Conservation (phyloP, 2,329 filamentous ascomycete genomes). For the Penicillium sp. region DNA sequence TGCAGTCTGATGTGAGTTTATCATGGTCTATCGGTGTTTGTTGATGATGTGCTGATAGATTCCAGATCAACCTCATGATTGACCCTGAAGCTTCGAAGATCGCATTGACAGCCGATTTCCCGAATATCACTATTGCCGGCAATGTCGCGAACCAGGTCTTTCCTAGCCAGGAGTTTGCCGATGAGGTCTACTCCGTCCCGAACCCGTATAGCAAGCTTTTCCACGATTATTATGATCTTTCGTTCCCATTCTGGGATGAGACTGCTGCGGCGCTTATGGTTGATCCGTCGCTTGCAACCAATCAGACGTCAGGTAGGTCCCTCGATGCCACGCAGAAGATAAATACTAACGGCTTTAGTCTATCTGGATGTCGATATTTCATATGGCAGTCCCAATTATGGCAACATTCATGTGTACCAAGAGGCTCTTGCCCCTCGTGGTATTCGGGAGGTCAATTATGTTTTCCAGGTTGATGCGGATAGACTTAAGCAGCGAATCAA, state of each 20-base stretch:
- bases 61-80: conserved; percentile 51
- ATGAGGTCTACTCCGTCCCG: conserved; percentile 38
- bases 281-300: conserved; percentile 40
- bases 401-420: conserved; percentile 48
- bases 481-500: conserved; percentile 40
- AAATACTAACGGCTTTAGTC: conserved; percentile 25
- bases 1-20: conserved; percentile 27
- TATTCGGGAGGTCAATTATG: conserved; percentile 41
- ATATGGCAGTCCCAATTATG: conserved; percentile 44
- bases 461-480: conserved; percentile 39
- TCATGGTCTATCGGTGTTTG: no score
- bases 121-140: conserved; percentile 47
- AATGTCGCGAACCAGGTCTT: conserved; percentile 53
- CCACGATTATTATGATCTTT: conserved; percentile 40
- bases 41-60: not conserved
- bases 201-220: conserved; percentile 44
- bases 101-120: conserved; percentile 50
- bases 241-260: conserved; percentile 50
- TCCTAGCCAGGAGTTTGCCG: conserved; percentile 40
- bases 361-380: conserved; percentile 47
- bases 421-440: conserved; percentile 39
- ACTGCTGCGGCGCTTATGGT: conserved; percentile 44
- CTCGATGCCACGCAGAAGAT: no score
- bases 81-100: conserved; percentile 55
- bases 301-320: conserved; percentile 35